Conservation (phyloP, 257 asterid genomes). For the Solanum pimpinellifolium region DNA sequence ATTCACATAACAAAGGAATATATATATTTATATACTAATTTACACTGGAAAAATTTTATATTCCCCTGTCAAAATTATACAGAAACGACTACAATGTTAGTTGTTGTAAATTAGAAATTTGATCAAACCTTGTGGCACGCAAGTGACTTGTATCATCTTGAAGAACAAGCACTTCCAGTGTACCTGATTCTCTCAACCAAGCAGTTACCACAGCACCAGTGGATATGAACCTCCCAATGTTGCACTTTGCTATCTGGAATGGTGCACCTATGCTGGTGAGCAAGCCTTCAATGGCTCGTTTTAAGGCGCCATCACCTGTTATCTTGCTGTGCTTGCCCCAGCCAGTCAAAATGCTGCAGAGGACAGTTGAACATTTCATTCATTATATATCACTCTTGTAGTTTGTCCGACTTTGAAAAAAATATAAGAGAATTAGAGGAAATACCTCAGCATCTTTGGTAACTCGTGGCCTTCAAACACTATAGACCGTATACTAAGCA, state of each 20-base stretch:
- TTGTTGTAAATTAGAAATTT: constrained; percentile 26
- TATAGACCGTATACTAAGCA: constrained; percentile 59
- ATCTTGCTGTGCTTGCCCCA: constrained; percentile 99
- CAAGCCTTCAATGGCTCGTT: constrained; percentile 64
- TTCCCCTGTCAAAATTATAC: background rate
- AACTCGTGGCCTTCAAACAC: constrained; percentile 79
- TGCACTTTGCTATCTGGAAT: constrained; percentile 61
- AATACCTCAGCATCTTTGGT: constrained; percentile 61
- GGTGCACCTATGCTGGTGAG: constrained; percentile 83
- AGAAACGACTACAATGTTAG: constrained; percentile 29
- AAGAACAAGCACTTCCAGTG: constrained; percentile 63
- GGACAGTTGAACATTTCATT: background rate
- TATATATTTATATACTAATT: background rate
- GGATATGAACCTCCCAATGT: constrained; percentile 76
- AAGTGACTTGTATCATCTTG: constrained; percentile 45
- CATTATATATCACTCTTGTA: background rate
- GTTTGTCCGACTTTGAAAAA: background rate
- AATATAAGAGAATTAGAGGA: background rate
- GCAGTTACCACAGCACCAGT: constrained; percentile 67
- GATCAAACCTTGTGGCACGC: constrained; percentile 15
- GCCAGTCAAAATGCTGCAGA: constrained; percentile 78
- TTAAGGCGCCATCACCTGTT: constrained; percentile 75
- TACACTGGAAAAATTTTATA: background rate
- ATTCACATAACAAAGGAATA: background rate
- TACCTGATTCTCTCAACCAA: constrained; percentile 85